A percentile compares a stretch with the other conserved stretches of the same genome.
Evolutionary conservation across 345 rosid species (phyloP).

Genomic region (Raphanus raphanistrum): DNA sequence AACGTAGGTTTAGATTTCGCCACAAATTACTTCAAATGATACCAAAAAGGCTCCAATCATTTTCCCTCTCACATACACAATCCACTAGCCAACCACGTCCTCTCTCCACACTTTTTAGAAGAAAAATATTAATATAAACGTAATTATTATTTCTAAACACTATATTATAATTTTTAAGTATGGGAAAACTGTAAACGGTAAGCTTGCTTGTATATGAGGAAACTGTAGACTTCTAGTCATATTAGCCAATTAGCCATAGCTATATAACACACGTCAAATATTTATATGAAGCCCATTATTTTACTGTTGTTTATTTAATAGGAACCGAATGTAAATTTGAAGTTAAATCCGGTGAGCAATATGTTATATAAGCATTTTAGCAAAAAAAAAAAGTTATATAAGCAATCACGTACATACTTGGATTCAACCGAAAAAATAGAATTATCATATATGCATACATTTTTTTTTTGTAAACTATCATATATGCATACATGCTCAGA

Average conservation of each 20-base stretch:
- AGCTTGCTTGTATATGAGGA: neutral
- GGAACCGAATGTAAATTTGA: neutral
- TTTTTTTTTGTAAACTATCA: too few relatives aligned
- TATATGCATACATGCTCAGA: neutral
- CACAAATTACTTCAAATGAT: slow-evolving; percentile 55
- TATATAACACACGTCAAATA: slow-evolving; percentile 18
- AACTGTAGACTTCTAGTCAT: too few relatives aligned
- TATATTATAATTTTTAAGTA: neutral
- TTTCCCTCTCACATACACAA: slow-evolving; percentile 19
- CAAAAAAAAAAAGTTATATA: neutral
- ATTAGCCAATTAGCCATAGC: slow-evolving; percentile 5
- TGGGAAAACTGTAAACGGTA: neutral
- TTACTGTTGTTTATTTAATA: neutral
- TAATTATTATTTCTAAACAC: neutral
- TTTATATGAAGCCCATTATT: slow-evolving; percentile 7
- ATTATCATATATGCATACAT: neutral
- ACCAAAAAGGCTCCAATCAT: slow-evolving; percentile 65
- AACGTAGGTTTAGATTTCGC: slow-evolving; percentile 62
- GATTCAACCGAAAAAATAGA: neutral
- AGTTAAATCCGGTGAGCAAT: neutral
- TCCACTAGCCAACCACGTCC: slow-evolving; percentile 40
- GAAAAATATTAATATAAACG: neutral
- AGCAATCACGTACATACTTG: neutral
- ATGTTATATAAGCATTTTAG: neutral
- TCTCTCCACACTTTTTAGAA: slow-evolving; percentile 9